Evolutionary conservation across 768 basidiomycete genomes (phyloP), one percentile per base, ranked within the genome.

Genomic region (Symmetrospora coprosmae): DNA sequence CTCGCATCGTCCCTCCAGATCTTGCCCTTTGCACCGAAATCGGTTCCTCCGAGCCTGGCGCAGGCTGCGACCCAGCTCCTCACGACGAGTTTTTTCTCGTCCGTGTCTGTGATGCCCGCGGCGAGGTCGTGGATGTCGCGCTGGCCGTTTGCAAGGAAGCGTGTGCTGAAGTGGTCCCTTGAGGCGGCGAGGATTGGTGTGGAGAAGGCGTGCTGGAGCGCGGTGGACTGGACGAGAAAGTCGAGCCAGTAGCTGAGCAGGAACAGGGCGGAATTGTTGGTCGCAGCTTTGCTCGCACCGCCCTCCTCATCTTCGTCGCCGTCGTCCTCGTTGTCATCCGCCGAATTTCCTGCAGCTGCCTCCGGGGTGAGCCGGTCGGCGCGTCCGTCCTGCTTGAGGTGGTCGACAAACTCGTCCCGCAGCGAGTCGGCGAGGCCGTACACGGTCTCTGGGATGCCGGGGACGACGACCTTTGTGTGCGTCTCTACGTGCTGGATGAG

Each of bases 181-280:
- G 82, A 78, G 65, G 83, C 81, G 64, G 81, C 73, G 45, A 96
- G 81, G 63, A 94, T 75, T 38, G 80, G 68, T 79, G 75, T 46
- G 77, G 81, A 78, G 65, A 78, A 76, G 60, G 78, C 73, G 66
- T 83, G 72, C 67, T 79, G 81, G 66, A 78, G 75, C 49, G 84
- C 80, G n/a, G n/a, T n/a, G n/a, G n/a, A n/a, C n/a, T n/a, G n/a
- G n/a, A n/a, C n/a, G 67, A 85, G 77, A 69, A 86, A 85, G 37
- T 78, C 79, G 55, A 94, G 76, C 75, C 94, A 94, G 65, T 81
- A 81, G 55, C 87, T 83, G 65, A 83, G 76, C 64, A 96, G 79
- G 41, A 58, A 38, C 19, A 58, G 55, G 17, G 25, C 27, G n/a
- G 55, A 23, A 33, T 58, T 58, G 55, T 58, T 58, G 53, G 7